Evolutionary conservation across 75 land plant species (phyloP).

Genomic region (Sequoiadendron giganteum): DNA sequence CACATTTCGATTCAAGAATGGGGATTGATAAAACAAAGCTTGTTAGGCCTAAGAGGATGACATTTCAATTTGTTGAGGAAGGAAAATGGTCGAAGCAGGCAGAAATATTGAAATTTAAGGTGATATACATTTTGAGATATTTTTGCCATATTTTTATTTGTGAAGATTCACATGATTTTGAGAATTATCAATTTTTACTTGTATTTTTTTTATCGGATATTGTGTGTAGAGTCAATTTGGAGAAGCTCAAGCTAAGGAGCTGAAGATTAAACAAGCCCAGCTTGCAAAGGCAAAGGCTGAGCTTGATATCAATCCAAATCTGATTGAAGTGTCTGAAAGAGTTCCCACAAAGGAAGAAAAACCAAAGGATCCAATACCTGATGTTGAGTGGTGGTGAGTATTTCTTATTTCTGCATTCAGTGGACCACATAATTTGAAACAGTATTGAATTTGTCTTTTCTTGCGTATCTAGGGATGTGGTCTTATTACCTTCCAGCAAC

Average conservation of each 20-base stretch:
- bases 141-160: not conserved
- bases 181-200: not conserved
- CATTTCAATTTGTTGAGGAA: slow-evolving; percentile 97
- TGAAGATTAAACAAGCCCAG: slow-evolving; percentile 84
- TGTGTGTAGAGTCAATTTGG: slow-evolving; percentile 85
- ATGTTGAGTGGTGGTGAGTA: slow-evolving; percentile 98
- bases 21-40: slow-evolving; percentile 85
- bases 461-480: slow-evolving; percentile 59
- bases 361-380: slow-evolving; percentile 86
- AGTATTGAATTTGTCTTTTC: slow-evolving; percentile 5
- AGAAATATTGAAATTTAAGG: slow-evolving; percentile 75
- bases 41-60: slow-evolving; percentile 74
- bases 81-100: slow-evolving; percentile 89
- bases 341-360: slow-evolving; percentile 63
- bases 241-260: slow-evolving; percentile 91
- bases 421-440: not conserved
- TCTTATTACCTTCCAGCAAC: slow-evolving; percentile 47
- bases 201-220: not conserved
- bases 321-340: slow-evolving; percentile 86
- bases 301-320: slow-evolving; percentile 87
- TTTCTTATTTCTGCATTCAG: slow-evolving; percentile 5
- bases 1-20: slow-evolving; percentile 76
- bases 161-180: not conserved
- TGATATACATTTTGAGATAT: slow-evolving; percentile 17
- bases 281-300: slow-evolving; percentile 88